Evolutionary conservation across 129 eudicot genomes (phyloP).

Genomic region (Mikania micrantha): DNA sequence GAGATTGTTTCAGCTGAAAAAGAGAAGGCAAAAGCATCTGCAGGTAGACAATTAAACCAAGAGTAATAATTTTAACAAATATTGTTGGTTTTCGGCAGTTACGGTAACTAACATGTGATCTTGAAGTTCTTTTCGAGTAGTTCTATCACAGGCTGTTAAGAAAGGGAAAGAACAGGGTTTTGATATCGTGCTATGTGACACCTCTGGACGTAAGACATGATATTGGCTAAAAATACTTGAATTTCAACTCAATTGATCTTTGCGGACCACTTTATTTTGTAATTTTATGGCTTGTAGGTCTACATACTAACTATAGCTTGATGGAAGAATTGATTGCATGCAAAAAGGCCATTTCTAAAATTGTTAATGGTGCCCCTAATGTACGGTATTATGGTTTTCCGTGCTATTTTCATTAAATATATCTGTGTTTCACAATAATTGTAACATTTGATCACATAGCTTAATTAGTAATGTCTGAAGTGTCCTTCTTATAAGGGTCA

Average conservation of each 20-base stretch:
- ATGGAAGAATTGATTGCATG: slow-evolving; percentile 87
- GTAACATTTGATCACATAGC: neutral
- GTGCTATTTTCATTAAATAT: slow-evolving; percentile 1
- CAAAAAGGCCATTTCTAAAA: slow-evolving; percentile 69
- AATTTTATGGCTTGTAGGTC: slow-evolving; percentile 37
- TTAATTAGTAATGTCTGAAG: neutral
- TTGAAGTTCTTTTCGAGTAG: slow-evolving; percentile 75
- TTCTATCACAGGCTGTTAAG: slow-evolving; percentile 91
- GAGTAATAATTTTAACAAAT: neutral
- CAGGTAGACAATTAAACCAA: slow-evolving; percentile 49
- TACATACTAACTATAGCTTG: slow-evolving; percentile 92
- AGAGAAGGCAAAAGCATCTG: slow-evolving; percentile 85
- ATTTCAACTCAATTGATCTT: neutral
- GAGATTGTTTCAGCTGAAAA: slow-evolving; percentile 85
- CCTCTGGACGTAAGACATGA: slow-evolving; percentile 84
- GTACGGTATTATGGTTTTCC: slow-evolving; percentile 34
- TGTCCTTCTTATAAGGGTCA: neutral
- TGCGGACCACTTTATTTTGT: neutral
- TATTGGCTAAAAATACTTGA: neutral
- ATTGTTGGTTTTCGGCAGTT: neutral
- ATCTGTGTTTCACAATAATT: neutral
- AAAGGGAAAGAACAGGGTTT: slow-evolving; percentile 75
- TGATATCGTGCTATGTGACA: slow-evolving; percentile 87
- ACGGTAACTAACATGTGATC: slow-evolving; percentile 38
- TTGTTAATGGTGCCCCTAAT: slow-evolving; percentile 77